Percentiles rank a stretch among this genome's conserved stretches.
Conservation (phyloP, 2,329 filamentous ascomycete species). For the Ophiocordyceps camponoti-saundersi region DNA sequence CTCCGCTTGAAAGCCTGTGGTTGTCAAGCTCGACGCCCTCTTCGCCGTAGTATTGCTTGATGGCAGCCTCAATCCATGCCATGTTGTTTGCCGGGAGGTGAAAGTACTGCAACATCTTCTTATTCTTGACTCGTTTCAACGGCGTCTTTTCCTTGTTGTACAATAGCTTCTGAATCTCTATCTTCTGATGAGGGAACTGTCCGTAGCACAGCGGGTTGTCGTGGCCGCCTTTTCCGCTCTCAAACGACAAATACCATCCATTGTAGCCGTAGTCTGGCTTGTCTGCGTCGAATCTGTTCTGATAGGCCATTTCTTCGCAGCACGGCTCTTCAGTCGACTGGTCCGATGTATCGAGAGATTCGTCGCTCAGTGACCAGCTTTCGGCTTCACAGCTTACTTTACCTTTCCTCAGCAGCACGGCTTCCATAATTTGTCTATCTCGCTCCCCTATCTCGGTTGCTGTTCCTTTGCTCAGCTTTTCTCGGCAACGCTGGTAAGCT, state of each 20-base stretch:
- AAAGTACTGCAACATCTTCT: background rate
- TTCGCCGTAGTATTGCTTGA: background rate
- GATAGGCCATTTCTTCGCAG: background rate
- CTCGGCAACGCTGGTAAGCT: background rate
- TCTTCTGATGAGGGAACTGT: background rate
- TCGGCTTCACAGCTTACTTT: too few relatives aligned
- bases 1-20: background rate
- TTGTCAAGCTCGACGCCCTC: background rate
- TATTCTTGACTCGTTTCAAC: background rate
- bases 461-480: background rate
- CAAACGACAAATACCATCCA: background rate
- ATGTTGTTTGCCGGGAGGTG: background rate
- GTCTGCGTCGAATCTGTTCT: background rate
- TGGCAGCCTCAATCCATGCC: background rate
- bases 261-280: background rate
- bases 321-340: background rate
- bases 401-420: too few relatives aligned
- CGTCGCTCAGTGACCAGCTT: too few relatives aligned
- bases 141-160: background rate
- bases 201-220: background rate
- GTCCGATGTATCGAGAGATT: too few relatives aligned
- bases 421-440: background rate
- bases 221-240: background rate
- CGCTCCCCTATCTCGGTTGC: background rate
- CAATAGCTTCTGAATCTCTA: background rate